Evolutionary conservation across 306 rosid genomes (phyloP).

Genomic region (Comarum palustre): DNA sequence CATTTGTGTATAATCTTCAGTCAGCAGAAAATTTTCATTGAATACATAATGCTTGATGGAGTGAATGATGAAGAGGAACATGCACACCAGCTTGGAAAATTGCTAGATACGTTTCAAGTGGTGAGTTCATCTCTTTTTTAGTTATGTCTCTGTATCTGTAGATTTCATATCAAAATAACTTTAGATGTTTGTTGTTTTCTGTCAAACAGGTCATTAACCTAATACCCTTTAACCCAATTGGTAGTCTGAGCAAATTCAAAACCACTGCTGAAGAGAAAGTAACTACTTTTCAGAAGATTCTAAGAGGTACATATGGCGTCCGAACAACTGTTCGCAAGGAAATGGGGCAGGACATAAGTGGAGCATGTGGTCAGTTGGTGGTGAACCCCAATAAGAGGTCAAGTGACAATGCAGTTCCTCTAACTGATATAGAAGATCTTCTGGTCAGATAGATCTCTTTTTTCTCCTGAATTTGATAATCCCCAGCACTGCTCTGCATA

Average conservation of each 20-base stretch:
- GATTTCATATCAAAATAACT: background rate
- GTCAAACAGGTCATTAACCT: constrained; percentile 80
- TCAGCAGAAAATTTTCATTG: constrained; percentile 84
- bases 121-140: constrained; percentile 38
- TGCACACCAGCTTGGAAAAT: constrained; percentile 82
- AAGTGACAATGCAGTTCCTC: constrained; percentile 33
- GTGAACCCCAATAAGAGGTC: constrained; percentile 58
- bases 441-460: constrained; percentile 22
- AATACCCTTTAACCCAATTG: constrained; percentile 93
- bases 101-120: constrained; percentile 81
- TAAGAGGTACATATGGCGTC: constrained; percentile 70
- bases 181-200: constrained; percentile 17
- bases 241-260: constrained; percentile 67
- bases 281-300: constrained; percentile 64
- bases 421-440: constrained; percentile 92
- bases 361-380: constrained; percentile 98
- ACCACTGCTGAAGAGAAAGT: constrained; percentile 69
- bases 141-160: background rate
- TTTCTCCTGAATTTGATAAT: background rate
- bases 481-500: background rate
- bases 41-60: constrained; percentile 96
- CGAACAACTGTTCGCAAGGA: constrained; percentile 84
- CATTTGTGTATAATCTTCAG: constrained; percentile 34
- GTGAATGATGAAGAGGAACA: constrained; percentile 90
- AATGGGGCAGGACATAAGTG: constrained; percentile 97